Base-by-base conservation (phyloP, 352 stramenopile genomes). In the Phytophthora cryptogea region DNA sequence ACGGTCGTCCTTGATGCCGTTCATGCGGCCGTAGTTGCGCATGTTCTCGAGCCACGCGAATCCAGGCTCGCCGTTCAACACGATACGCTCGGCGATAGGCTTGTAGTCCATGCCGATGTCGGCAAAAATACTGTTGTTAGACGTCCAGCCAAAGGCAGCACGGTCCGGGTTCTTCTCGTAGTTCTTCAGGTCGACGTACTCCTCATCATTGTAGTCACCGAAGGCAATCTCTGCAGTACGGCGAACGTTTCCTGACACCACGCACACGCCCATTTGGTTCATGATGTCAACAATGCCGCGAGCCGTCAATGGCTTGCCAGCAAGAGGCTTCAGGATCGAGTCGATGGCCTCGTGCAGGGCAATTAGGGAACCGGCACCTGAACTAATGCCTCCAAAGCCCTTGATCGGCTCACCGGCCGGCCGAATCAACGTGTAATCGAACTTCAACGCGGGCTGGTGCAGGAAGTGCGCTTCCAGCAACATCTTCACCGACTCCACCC, bases 1-100 rank as follows among this genome's bases (percentile, higher is more conserved):
- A n/a, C 85, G 81, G 51, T 90, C 48, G 58, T 98, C 86, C 30
- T 74, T 75, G 8, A 84, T 48, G 30, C 88, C 90, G 45, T 90
- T 89, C 91, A 98, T 98, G 35, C 93, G 79, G 4, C 89, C 86
- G 51, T 90, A 98, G 16, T 74, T 61, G 20, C 80, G 83, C 93
- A 98, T 98, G 63, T 98, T 98, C 32, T 97, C 83, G 13, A 98
- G 74, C 93, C 93, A 98, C n/a, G 90, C 91, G 45, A 98, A 96
- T 6, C 92, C 93, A 14, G 92, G 92, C 66, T 98, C 92, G 32
- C 92, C 92, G 51, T 97, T 98, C 44, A 70, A 59, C 28, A 85
- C 64, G 32, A 98, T 89, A 13, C 87, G 87, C 51, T 95, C 62
- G 28, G 83, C 90, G 54, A 97, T 92, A 31, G 82, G 74, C 4